Conservation (phyloP, 306 rosid genomes). For the Castanopsis chinensis region DNA sequence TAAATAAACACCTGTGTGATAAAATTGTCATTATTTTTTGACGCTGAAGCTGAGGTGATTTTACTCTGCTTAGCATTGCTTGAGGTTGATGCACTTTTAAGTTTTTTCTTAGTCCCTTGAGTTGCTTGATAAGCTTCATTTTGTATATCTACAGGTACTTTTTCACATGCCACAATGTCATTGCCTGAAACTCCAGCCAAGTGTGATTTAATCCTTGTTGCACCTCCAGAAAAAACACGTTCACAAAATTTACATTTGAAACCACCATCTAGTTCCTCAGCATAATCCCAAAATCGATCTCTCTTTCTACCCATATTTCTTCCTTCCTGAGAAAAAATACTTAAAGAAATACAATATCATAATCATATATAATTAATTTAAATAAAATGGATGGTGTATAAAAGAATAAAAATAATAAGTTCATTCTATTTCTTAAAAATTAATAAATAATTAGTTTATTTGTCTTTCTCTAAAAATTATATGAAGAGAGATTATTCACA, state of each 20-base stretch:
- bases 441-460: too few relatives aligned
- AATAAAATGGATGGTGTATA: background rate
- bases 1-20: too few relatives aligned
- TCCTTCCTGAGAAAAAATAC: background rate
- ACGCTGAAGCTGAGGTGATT: too few relatives aligned
- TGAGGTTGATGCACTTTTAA: too few relatives aligned
- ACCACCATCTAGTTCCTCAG: background rate
- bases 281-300: background rate
- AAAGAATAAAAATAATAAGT: background rate
- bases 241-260: background rate
- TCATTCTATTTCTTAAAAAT: too few relatives aligned
- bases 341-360: background rate
- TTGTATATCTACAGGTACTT: background rate
- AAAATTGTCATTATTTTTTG: too few relatives aligned
- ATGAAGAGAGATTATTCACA: too few relatives aligned
- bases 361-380: background rate
- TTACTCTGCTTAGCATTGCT: too few relatives aligned
- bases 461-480: too few relatives aligned
- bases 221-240: background rate
- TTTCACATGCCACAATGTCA: background rate
- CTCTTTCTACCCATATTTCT: background rate
- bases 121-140: background rate
- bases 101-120: too few relatives aligned
- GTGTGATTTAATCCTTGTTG: background rate
- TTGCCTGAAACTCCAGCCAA: background rate